Percentiles rank a stretch among this genome's conserved stretches.
phyloP scores from a whole-genome alignment of 768 basidiomycete genomes.

The Rhizopogon vulgaris region DNA sequence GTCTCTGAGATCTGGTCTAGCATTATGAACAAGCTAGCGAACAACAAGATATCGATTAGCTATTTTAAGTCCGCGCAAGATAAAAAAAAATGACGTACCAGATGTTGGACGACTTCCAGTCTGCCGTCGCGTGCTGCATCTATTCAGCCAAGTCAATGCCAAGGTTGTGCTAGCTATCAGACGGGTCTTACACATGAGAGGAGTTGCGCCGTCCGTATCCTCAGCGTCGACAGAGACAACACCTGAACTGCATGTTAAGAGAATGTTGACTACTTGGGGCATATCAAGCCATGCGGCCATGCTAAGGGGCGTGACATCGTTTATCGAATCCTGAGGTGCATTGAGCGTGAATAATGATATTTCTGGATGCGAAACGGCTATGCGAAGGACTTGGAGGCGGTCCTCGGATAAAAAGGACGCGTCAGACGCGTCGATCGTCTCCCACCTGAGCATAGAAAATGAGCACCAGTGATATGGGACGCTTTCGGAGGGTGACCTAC shows the following conservation, averaged over 20 bases:
- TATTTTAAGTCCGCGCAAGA: slow-evolving; percentile 2
- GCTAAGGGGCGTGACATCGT: slow-evolving; percentile 70
- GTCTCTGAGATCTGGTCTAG: slow-evolving; percentile 69
- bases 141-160: slow-evolving; percentile 22
- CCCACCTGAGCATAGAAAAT: slow-evolving; percentile 44
- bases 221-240: slow-evolving; percentile 66
- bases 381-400: slow-evolving; percentile 53
- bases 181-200: slow-evolving; percentile 70
- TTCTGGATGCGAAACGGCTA: slow-evolving; percentile 47
- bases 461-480: slow-evolving; percentile 3
- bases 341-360: slow-evolving; percentile 68
- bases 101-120: slow-evolving; percentile 55
- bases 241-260: slow-evolving; percentile 60
- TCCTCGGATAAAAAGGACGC: slow-evolving; percentile 56
- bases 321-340: slow-evolving; percentile 62
- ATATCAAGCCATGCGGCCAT: slow-evolving; percentile 76
- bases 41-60: slow-evolving; percentile 1
- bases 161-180: background rate
- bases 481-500: slow-evolving; percentile 31
- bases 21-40: slow-evolving; percentile 52
- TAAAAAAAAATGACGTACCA: slow-evolving; percentile 39
- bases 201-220: slow-evolving; percentile 71
- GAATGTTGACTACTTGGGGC: slow-evolving; percentile 48
- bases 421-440: slow-evolving; percentile 61
- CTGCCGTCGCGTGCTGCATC: slow-evolving; percentile 75